Percentiles rank a stretch among this genome's conserved stretches.
Evolutionary conservation across 139 green algal genomes (phyloP).

Genomic region (Helicosporidium sp.): DNA sequence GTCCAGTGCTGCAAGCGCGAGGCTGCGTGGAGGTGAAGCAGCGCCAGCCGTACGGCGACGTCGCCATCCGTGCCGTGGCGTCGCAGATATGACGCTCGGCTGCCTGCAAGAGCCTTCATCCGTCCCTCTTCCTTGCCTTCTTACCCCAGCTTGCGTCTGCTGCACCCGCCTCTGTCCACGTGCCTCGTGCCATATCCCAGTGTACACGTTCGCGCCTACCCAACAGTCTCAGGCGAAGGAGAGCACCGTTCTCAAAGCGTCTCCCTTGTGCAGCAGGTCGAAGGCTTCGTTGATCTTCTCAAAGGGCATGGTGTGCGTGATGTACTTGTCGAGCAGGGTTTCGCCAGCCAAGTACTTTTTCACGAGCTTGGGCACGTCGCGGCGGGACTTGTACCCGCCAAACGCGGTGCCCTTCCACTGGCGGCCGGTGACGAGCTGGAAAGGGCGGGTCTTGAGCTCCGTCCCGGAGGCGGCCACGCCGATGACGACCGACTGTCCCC

Average conservation of each 20-base stretch:
- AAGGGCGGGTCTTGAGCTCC: conserved; percentile 50
- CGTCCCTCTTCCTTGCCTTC: too few species aligned
- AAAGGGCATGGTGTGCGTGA: conserved; percentile 72
- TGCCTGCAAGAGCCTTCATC: too few species aligned
- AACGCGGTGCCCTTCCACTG: conserved; percentile 89
- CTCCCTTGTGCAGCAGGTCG: conserved; percentile 72
- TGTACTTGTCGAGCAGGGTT: conserved; percentile 77
- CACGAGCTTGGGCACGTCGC: conserved; percentile 71
- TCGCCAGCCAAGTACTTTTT: conserved; percentile 58
- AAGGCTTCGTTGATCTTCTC: conserved; percentile 84
- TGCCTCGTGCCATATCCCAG: too few species aligned
- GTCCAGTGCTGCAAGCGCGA: too few species aligned
- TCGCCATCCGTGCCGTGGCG: too few species aligned
- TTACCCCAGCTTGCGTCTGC: too few species aligned
- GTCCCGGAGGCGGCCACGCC: conserved; percentile 28
- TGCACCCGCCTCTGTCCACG: too few species aligned
- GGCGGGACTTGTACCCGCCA: conserved; percentile 71
- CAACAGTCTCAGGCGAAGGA: too few species aligned
- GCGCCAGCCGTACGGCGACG: too few species aligned
- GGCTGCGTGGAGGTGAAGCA: too few species aligned
- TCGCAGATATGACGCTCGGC: too few species aligned
- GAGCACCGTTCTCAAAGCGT: conserved; percentile 75
- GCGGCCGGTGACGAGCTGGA: conserved; percentile 85
- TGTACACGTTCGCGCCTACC: too few species aligned
- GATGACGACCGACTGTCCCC: conserved; percentile 61